Conservation (phyloP, 768 basidiomycete species). For the Lyophyllum decastes region DNA sequence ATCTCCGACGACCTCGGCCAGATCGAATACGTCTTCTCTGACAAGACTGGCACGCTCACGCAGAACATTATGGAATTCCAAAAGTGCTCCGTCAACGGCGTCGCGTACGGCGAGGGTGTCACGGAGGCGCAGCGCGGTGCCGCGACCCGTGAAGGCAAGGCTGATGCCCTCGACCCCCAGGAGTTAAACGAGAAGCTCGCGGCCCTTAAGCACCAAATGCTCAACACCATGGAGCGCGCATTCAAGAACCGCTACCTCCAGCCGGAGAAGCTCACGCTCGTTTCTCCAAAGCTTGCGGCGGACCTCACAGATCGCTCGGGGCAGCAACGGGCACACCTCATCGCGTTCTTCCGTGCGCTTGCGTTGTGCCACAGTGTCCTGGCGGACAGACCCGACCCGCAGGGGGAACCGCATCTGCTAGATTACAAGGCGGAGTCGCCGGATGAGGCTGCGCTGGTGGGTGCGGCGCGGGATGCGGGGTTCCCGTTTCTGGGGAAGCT, state of each 20-base stretch:
- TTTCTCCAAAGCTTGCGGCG: slow-evolving; percentile 82
- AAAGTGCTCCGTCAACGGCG: slow-evolving; percentile 85
- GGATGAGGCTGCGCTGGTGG: slow-evolving; percentile 93
- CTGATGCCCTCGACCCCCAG: slow-evolving; percentile 62
- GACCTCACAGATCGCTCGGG: slow-evolving; percentile 66
- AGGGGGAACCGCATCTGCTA: slow-evolving; percentile 58
- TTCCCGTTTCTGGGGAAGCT: slow-evolving; percentile 85
- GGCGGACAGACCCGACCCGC: slow-evolving; percentile 70
- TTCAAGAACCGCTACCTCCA: slow-evolving; percentile 92
- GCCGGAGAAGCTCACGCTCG: slow-evolving; percentile 78
- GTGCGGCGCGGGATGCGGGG: slow-evolving; percentile 88
- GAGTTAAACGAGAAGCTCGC: slow-evolving; percentile 71
- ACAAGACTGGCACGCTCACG: slow-evolving; percentile 96
- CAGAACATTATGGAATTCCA: slow-evolving; percentile 99
- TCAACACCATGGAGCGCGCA: slow-evolving; percentile 65
- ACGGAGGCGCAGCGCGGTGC: slow-evolving; percentile 96
- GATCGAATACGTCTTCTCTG: slow-evolving; percentile 89
- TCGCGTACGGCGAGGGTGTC: slow-evolving; percentile 89
- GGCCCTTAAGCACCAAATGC: slow-evolving; percentile 73
- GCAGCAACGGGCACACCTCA: slow-evolving; percentile 64
- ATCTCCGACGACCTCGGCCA: slow-evolving; percentile 98
- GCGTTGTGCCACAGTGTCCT: slow-evolving; percentile 92
- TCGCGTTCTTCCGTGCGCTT: slow-evolving; percentile 93
- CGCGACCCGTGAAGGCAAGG: slow-evolving; percentile 77
- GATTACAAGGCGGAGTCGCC: slow-evolving; percentile 97